These are phyloP conservation scores for Cercospora sp. DNA, from an alignment of 2,329 filamentous ascomycete genomes.

Conservation along the genomic window DNA sequence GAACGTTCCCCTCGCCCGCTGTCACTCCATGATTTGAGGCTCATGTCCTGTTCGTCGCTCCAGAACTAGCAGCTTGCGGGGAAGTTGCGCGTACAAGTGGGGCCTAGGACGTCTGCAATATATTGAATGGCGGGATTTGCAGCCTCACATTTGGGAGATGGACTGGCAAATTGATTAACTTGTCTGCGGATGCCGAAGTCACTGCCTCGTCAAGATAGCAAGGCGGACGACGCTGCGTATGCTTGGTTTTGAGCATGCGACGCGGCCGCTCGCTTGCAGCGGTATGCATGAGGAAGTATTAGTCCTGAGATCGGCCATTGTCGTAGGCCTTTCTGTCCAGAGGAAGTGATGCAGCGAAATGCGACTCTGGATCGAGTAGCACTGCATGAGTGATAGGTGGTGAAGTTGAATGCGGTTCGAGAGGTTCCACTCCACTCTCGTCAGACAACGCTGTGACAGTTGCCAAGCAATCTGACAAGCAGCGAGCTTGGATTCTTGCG, in stretches of 20 bases:
- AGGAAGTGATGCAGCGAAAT: not conserved
- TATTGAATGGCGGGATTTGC: not conserved
- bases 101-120: not conserved
- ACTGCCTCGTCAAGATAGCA: not conserved
- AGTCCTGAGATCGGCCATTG: too few species aligned
- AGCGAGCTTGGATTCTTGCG: not conserved
- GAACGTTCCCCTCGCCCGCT: not conserved
- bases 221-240: not conserved
- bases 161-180: not conserved
- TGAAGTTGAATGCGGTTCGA: not conserved
- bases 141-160: not conserved
- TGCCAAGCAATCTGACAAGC: not conserved
- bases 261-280: not conserved
- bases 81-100: not conserved
- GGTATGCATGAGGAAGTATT: not conserved
- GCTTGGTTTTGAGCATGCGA: not conserved
- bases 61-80: not conserved
- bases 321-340: not conserved
- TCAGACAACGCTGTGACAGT: not conserved
- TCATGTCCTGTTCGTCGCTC: not conserved
- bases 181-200: not conserved
- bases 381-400: not conserved
- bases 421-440: not conserved
- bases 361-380: not conserved
- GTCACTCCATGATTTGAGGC: too few species aligned